Evolutionary conservation across 106 monocot species (phyloP), one percentile per base, ranked within the genome.

Genomic region (Platanthera zijinensis): DNA sequence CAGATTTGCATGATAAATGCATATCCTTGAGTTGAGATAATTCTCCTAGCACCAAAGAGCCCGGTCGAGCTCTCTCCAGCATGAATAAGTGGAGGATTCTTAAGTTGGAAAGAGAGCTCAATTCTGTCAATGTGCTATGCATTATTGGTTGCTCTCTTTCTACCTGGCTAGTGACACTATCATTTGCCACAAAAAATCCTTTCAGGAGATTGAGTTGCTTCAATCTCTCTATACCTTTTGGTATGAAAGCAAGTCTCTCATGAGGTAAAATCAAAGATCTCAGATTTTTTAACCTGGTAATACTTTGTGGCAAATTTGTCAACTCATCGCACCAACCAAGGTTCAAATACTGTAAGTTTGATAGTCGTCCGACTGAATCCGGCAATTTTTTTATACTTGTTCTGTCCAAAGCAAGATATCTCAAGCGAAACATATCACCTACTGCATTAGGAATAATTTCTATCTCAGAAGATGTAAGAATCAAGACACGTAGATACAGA

Each of bases 301-400:
- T 69, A 15, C 64, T 76, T 0, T 11, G 12, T 17, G 88, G 80
- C 49, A 85, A 70, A 6, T 11, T 57, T n/a, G 71, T 59, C 30
- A 88, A 52, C 25, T 9, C 22, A 8, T 62, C 52, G 50, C 80
- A 88, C 8, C 25, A 59, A 6, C 68, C 10, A 11, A 82, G 54
- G 15, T 54, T 74, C 15, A 87, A 15, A n/a, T 52, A 72, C 30
- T 79, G 82, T 9, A 87, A 54, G 39, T 87, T 87, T n/a, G 18
- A 48, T 19, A 87, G 63, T 2, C 50, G 57, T 11, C 78, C 51
- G 13, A 88, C 75, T 7, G 88, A 75, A n/a, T 88, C 85, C 3
- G 83, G 85, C 5, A 88, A 19, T 6, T n/a, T 30, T 2, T 28
- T 68, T 14, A 86, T 67, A 22, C 54, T 54, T 9, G 89, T 80